phyloP scores from a whole-genome alignment of 164 flowering plant species.

The Cinnamomum micranthum region DNA sequence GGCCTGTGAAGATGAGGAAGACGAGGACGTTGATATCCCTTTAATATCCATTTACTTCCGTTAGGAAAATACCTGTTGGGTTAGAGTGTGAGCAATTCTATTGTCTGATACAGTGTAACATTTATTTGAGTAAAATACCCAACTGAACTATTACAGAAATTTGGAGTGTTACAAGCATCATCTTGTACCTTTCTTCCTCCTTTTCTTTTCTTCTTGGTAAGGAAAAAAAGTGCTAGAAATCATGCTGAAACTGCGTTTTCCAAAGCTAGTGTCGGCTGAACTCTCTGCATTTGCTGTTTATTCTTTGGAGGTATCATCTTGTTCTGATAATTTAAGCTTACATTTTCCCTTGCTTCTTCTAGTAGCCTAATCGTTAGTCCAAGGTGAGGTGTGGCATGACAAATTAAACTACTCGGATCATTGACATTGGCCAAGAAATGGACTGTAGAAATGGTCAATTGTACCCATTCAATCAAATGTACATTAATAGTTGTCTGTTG shows the following conservation, averaged over 20 bases:
- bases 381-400: no score
- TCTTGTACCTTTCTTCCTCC: not conserved
- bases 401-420: no score
- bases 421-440: no score
- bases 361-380: no score
- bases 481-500: no score
- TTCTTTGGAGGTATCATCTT: no score
- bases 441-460: no score
- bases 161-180: not conserved
- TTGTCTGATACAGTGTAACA: not conserved
- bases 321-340: no score
- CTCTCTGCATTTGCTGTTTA: no score
- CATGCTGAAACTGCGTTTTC: not conserved
- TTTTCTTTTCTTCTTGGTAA: not conserved
- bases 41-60: constrained; percentile 65
- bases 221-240: not conserved
- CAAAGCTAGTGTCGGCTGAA: not conserved
- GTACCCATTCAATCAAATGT: no score
- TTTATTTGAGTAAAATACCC: not conserved
- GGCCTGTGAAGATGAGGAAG: constrained; percentile 87
- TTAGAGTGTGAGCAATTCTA: not conserved
- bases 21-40: constrained; percentile 80
- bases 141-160: not conserved
- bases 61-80: constrained; percentile 13
- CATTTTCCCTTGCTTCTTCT: no score